Base-by-base conservation (phyloP, 2,329 filamentous ascomycete genomes). In the Elsinoe fawcettii region DNA sequence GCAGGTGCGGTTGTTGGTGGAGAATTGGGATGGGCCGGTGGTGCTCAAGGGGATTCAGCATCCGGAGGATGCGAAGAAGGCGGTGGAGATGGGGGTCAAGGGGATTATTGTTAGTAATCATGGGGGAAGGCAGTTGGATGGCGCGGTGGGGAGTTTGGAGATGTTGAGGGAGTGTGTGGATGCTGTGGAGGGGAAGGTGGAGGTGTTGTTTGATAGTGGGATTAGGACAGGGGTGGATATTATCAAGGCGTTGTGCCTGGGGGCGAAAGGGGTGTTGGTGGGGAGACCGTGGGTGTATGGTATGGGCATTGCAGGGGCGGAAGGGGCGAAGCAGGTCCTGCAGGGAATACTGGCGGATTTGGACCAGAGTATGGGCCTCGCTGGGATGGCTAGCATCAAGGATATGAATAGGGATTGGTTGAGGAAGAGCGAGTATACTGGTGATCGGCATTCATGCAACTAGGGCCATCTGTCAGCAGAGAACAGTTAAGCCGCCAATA, bases 21-120 rank as follows among this genome's bases (percentile, higher is more conserved):
- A 78, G 63, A 67, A 83, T 58, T 87, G 84, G 81, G 75, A 81
- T 59, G 83, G 83, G 0, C 81, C 83, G 0, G 80, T 89, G 55
- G 77, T 82, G 60, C 73, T 82, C 34, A 85, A 86, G 67, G 83
- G 82, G 0, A 80, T 77, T 56, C 76, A 80, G 63, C 75, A 73
- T 44, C 71, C 76, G 1, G 74, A 70, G 1, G 78, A 81, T 64
- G 77, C 77, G 12, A 67, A 65, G 53, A 69, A 71, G 57, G 74
- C 74, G 1, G 67, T 73, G 5, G 67, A 79, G 34, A 64, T 68
- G 27, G 77, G 75, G 6, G 73, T 75, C 25, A 70, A 77, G 41
- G 78, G 77, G 0, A 77, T 80, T 55, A 69, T 80, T 12, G 73
- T 80, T 8, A 75, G 71, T 14, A 81, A 80, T 59, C 77, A 80